These are phyloP conservation scores for Penicillium argentinense DNA, from an alignment of 495 filamentous ascomycete genomes.

Conservation along the genomic window DNA sequence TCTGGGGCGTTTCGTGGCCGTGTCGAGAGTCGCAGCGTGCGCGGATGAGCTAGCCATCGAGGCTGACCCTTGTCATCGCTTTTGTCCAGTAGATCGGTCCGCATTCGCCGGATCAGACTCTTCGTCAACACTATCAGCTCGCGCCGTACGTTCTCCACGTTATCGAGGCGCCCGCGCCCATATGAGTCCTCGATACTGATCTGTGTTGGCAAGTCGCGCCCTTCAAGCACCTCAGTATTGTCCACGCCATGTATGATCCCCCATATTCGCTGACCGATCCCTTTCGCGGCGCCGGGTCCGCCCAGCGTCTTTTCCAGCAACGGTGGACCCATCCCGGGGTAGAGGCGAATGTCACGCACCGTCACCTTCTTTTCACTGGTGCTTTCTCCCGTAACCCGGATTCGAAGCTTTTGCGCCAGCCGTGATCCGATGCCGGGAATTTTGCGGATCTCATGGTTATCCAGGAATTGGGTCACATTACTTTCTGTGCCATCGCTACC, in stretches of 20 bases:
- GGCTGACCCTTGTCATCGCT: slow-evolving; percentile 34
- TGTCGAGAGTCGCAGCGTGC: slow-evolving; percentile 76
- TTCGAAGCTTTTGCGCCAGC: slow-evolving; percentile 66
- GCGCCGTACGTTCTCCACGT: slow-evolving; percentile 56
- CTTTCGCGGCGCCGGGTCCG: slow-evolving; percentile 65
- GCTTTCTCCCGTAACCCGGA: slow-evolving; percentile 53
- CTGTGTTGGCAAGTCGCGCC: slow-evolving; percentile 73
- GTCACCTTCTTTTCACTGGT: slow-evolving; percentile 55
- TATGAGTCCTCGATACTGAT: slow-evolving; percentile 97
- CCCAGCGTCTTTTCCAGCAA: slow-evolving; percentile 63
- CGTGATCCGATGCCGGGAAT: slow-evolving; percentile 86
- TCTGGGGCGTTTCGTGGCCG: slow-evolving; percentile 59
- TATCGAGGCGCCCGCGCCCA: slow-evolving; percentile 61
- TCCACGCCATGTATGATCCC: slow-evolving; percentile 72
- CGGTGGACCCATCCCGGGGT: slow-evolving; percentile 58
- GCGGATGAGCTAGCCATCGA: slow-evolving; percentile 67
- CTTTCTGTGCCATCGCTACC: slow-evolving; percentile 22
- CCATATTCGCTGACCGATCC: slow-evolving; percentile 70
- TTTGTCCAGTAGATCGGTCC: slow-evolving; percentile 65
- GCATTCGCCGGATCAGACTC: slow-evolving; percentile 78
- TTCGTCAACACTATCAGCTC: slow-evolving; percentile 62
- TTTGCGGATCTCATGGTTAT: slow-evolving; percentile 72
- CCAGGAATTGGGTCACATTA: slow-evolving; percentile 69
- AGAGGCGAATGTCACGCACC: slow-evolving; percentile 62
- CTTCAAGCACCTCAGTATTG: slow-evolving; percentile 64